Evolutionary conservation across 805 yeast species (phyloP), one percentile per base, ranked within the genome.

Genomic region (Saccharomycopsis sp.): DNA sequence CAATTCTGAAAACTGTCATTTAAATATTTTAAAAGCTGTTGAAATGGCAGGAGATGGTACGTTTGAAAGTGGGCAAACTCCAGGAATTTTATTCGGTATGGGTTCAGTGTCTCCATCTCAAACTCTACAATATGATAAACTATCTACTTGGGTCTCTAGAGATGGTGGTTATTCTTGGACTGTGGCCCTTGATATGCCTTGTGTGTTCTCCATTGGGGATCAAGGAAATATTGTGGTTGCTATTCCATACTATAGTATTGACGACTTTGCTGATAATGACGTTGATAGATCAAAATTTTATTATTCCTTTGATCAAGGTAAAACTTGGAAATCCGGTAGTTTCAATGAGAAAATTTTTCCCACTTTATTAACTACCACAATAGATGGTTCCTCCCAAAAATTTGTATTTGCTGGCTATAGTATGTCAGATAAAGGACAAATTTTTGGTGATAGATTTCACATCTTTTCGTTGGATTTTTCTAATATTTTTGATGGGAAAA

Each of bases 111-210:
- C 67, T 5, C 31, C 44, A 5, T 39, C 44, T n/a, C 47, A 60
- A 26, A 23, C 29, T 6, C 37, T 34, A 12, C 14, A 44, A 42
- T 4, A 36, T 49, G 23, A 39, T 37, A 26, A 39, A 52, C 1
- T 56, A 54, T 34, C 57, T 51, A 74, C 92, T 1, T 86, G 64
- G 54, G 54, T 83, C 5, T 80, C 94, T 0, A 62, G 79, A 42
- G 86, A 85, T 60, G 87, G 84, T 21, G 95, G 95, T 21, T 52
- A 65, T n/a, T 61, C 79, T 0, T 85, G 95, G 95, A 57, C 59
- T 20, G 54, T 62, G 41, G 70, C 76, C 1, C 50, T 74, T 12
- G 72, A 73, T 20, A 69, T 64, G 31, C 72, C 83, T 2, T 64
- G 72, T 29, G 45, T 65, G 3, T 74, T 71, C 47, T 67, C 76